phyloP scores from a whole-genome alignment of 1,139 yeast genomes.

The Maudiozyma humilis region DNA sequence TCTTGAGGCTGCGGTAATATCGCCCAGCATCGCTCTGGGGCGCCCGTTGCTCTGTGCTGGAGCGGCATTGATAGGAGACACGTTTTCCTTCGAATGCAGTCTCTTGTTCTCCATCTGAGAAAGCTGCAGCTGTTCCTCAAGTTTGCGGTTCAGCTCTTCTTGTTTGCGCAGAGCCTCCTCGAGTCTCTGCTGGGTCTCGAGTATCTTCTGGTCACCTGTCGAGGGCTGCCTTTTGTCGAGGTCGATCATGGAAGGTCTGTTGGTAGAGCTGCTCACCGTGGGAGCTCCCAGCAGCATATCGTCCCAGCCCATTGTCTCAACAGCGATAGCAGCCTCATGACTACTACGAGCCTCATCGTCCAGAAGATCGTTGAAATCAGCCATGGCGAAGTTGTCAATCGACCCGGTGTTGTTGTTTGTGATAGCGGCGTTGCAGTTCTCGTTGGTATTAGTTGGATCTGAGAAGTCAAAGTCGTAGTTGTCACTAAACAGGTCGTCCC shows the following conservation, averaged over 20 bases:
- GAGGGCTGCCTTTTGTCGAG: background rate
- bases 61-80: background rate
- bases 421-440: too few species aligned
- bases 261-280: background rate
- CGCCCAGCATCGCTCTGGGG: constrained; percentile 5
- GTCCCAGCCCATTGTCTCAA: background rate
- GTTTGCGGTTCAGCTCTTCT: constrained; percentile 24
- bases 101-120: constrained; percentile 24
- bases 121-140: constrained; percentile 23
- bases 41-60: background rate
- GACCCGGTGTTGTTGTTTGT: background rate
- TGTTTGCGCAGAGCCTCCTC: constrained; percentile 27
- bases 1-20: constrained; percentile 14
- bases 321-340: background rate
- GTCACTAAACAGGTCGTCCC: background rate
- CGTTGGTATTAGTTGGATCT: too few species aligned
- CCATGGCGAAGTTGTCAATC: background rate
- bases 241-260: background rate
- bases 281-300: background rate
- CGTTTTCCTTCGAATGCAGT: constrained; percentile 17
- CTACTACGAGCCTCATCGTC: background rate
- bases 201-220: background rate
- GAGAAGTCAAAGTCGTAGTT: background rate
- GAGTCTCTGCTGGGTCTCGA: constrained; percentile 27
- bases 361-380: background rate